These are phyloP conservation scores for Xylaria arbuscula DNA, from an alignment of 2,329 filamentous ascomycete species.

Conservation along the genomic window DNA sequence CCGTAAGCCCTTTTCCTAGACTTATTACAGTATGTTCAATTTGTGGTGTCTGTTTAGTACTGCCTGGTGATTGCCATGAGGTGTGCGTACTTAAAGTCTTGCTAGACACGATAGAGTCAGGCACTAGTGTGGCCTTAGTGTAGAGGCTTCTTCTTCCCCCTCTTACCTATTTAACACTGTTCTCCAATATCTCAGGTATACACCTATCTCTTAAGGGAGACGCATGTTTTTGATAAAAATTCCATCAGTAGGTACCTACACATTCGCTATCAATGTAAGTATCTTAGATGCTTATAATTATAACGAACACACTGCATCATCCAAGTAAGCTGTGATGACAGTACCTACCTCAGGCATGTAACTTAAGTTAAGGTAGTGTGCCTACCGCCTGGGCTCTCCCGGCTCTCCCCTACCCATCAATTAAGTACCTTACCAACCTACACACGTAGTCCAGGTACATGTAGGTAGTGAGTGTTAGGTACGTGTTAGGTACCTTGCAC, in stretches of 20 bases:
- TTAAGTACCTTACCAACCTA: neutral
- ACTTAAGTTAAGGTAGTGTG: neutral
- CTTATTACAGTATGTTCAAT: neutral
- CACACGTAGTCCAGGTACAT: neutral
- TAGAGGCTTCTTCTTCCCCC: neutral
- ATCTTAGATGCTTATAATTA: neutral
- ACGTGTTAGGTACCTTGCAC: neutral
- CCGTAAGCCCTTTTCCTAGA: neutral
- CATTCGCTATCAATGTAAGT: no score
- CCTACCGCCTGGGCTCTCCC: slow-evolving; percentile 16
- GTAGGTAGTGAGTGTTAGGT: no score
- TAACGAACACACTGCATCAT: neutral
- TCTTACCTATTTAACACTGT: neutral
- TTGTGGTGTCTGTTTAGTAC: neutral
- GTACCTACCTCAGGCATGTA: neutral
- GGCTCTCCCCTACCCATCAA: slow-evolving; percentile 6
- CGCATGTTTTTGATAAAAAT: neutral
- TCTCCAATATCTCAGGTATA: neutral
- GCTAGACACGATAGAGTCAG: neutral
- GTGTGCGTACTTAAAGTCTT: neutral
- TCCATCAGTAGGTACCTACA: neutral
- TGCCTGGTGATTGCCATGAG: neutral
- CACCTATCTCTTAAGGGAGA: neutral
- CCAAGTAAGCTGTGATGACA: neutral
- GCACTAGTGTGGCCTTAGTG: neutral